Base-by-base conservation (phyloP, 2,329 filamentous ascomycete genomes). In the Penicillium sp. region DNA sequence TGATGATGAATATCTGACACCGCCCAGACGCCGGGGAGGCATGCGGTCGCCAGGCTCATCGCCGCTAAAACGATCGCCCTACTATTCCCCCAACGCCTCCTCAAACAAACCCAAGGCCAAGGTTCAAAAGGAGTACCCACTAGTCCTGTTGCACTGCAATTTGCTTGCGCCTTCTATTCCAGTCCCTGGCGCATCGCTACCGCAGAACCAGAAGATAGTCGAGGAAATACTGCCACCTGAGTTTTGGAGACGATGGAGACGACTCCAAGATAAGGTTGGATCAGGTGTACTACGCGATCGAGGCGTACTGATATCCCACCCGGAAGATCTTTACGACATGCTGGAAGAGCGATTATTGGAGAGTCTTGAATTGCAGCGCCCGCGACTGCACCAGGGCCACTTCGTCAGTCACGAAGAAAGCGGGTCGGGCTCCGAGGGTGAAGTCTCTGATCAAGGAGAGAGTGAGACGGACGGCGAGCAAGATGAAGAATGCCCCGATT, bases 321-420 rank as follows among this genome's bases (percentile, higher is more conserved):
- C 81, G 1, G 68, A 75, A 48, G 79, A 81, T 41, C 76, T 82
- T 47, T 84, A 82, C 55, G 80, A 82, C 44, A 58, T 84, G 26
- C 70, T 84, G 2, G 80, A 84, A 60, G 81, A 84, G 57, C 69
- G 79, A 29, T 66, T 84, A 6, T 56, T 84, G 27, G 80, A 84
- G 58, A 79, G 75, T 37, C 56, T 84, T 43, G 80, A 82, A 49
- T 65, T 84, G 16, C 74, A 75, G 51, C 69, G 68, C 10, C 75
- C 79, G 6, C 70, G 79, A 3, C 69, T 80, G n/a, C 75, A 76
- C 42, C 77, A 78, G 47, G 80, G 79, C 1, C 81, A 84, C 58
- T 83, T 80, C 44, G 64, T 78, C 4, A 65, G 67, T 1, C 53
- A 57, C 2, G 62, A 66, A 20, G 66, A 69, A 37, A 46, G 51